These are phyloP conservation scores for Entomortierella parvispora DNA, from an alignment of 192 early-diverging fungal species.

Conservation along the genomic window DNA sequence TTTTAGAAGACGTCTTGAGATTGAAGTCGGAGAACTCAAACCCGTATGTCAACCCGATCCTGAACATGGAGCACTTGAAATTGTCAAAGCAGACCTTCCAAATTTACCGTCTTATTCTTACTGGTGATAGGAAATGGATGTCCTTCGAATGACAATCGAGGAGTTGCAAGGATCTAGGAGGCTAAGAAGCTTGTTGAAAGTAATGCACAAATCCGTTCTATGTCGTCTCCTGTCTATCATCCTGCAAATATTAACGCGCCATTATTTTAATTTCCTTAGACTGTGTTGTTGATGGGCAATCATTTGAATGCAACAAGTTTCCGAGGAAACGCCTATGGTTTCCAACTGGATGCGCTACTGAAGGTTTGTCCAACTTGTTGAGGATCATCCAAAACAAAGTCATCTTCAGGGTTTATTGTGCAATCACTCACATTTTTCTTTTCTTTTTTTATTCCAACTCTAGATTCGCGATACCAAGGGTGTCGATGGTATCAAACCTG, in stretches of 20 bases:
- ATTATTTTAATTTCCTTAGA: too few species aligned
- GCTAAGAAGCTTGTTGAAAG: constrained; percentile 62
- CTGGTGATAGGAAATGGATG: constrained; percentile 56
- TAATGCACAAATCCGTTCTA: too few species aligned
- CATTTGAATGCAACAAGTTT: constrained; percentile 63
- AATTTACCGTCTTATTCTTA: not conserved
- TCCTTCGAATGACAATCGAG: constrained; percentile 53
- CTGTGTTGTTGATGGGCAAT: constrained; percentile 65
- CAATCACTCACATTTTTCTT: too few species aligned
- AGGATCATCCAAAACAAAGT: too few species aligned
- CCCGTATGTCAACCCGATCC: constrained; percentile 36
- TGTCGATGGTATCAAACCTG: constrained; percentile 53
- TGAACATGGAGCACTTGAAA: too few species aligned
- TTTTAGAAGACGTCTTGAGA: constrained; percentile 60
- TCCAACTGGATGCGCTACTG: constrained; percentile 62
- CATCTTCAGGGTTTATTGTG: too few species aligned
- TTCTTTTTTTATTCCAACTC: not conserved
- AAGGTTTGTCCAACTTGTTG: constrained; percentile 56
- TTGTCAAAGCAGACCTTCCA: too few species aligned
- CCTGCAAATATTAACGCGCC: too few species aligned
- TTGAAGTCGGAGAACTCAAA: constrained; percentile 59
- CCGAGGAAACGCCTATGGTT: constrained; percentile 68
- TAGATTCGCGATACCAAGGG: constrained; percentile 68
- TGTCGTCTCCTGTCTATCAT: too few species aligned
- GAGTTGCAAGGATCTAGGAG: constrained; percentile 56